Percentiles rank a stretch among this genome's conserved stretches.
These are phyloP conservation scores for Pythium insidiosum DNA, from an alignment of 352 stramenopile genomes.

Conservation along the genomic window DNA sequence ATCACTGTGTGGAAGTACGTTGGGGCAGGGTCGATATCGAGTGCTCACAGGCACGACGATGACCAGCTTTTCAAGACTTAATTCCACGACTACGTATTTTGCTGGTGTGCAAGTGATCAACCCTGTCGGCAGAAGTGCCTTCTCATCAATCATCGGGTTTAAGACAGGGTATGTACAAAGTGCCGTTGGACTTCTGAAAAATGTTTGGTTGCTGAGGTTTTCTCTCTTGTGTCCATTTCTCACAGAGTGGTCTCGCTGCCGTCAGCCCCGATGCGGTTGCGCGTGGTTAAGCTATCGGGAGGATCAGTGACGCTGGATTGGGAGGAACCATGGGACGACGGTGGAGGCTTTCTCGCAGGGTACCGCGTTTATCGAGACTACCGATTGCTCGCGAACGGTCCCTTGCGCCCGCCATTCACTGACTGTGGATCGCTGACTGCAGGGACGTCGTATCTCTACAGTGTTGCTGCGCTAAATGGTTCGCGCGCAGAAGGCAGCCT, in stretches of 20 bases:
- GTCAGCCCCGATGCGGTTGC: too few relatives aligned
- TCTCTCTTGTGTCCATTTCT: too few relatives aligned
- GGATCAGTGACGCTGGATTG: slow-evolving; percentile 35
- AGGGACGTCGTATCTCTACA: slow-evolving; percentile 34
- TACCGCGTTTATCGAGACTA: slow-evolving; percentile 62
- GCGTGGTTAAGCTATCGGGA: too few relatives aligned
- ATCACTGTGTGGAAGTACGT: slow-evolving; percentile 19
- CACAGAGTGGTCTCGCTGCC: too few relatives aligned
- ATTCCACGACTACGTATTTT: slow-evolving; percentile 41
- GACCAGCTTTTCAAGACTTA: slow-evolving; percentile 27
- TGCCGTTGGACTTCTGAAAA: not conserved
- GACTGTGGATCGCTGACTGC: slow-evolving; percentile 33
- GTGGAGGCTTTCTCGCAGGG: slow-evolving; percentile 19
- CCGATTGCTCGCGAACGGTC: slow-evolving; percentile 17
- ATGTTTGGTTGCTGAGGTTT: too few relatives aligned
- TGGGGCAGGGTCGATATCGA: slow-evolving; percentile 2
- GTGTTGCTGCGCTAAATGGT: slow-evolving; percentile 30
- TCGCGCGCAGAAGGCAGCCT: slow-evolving; percentile 27
- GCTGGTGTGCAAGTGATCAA: slow-evolving; percentile 45
- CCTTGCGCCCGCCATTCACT: slow-evolving; percentile 25
- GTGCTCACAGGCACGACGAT: slow-evolving; percentile 23
- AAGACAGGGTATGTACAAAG: slow-evolving; percentile 24
- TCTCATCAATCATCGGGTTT: slow-evolving; percentile 21
- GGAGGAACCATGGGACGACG: slow-evolving; percentile 29
- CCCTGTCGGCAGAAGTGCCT: slow-evolving; percentile 19